phyloP scores from a whole-genome alignment of 2,329 filamentous ascomycete genomes.

The Ceratocystis eucalypticola region DNA sequence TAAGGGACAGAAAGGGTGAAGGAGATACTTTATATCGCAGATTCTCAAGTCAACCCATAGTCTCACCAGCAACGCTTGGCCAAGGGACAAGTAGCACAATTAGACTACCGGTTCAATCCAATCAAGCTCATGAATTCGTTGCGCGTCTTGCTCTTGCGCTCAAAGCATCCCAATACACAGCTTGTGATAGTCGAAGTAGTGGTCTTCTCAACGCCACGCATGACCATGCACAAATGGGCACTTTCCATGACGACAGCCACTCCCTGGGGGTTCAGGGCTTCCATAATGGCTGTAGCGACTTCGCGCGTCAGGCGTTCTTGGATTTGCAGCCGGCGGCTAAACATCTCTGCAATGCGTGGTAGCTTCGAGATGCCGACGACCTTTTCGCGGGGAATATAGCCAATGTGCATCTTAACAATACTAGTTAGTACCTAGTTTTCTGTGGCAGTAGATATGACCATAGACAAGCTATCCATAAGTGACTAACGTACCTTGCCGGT shows the following conservation, averaged over 20 bases:
- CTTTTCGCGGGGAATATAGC: slow-evolving; percentile 82
- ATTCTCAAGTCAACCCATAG: neutral
- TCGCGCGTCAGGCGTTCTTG: slow-evolving; percentile 95
- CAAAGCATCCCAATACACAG: slow-evolving; percentile 94
- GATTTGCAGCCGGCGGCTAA: slow-evolving; percentile 80
- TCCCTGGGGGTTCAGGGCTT: slow-evolving; percentile 83
- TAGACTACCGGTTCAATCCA: slow-evolving; percentile 38
- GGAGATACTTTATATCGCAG: neutral
- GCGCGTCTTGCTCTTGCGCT: slow-evolving; percentile 80
- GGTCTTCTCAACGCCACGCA: slow-evolving; percentile 95
- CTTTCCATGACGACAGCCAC: slow-evolving; percentile 97
- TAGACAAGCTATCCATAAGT: neutral
- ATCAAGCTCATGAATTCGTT: slow-evolving; percentile 87
- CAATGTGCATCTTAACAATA: slow-evolving; percentile 76
- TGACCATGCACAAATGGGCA: slow-evolving; percentile 94
- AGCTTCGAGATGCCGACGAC: slow-evolving; percentile 94
- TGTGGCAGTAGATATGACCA: neutral
- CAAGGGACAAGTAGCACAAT: neutral
- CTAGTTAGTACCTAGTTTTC: neutral
- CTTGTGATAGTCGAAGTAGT: slow-evolving; percentile 79
- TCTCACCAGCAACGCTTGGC: neutral
- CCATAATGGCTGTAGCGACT: slow-evolving; percentile 83
- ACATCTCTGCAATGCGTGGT: slow-evolving; percentile 93
- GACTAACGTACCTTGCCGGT: slow-evolving; percentile 60
- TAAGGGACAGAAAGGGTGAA: neutral